Evolutionary conservation across 108 stramenopile species (phyloP).

Genomic region (Pseudonitzschia delicatissima): DNA sequence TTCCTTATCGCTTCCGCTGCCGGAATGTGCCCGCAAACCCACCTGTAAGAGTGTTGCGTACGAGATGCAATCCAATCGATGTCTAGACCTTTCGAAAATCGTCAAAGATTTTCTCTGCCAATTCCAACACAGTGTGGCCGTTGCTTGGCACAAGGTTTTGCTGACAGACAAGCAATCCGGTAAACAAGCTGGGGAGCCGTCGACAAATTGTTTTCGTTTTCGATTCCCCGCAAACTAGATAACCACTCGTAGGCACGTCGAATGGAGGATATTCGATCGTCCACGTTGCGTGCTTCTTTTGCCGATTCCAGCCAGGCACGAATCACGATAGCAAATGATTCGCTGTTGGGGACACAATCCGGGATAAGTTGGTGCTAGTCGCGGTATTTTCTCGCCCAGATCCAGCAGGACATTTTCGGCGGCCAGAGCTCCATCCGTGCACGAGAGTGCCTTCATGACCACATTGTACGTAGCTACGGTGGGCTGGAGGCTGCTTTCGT

Average conservation of each 20-base stretch:
- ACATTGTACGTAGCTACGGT: conserved; percentile 58
- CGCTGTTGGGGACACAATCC: conserved; percentile 55
- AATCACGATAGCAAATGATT: conserved; percentile 68
- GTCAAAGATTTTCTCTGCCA: conserved; percentile 38
- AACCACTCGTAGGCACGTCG: conserved; percentile 57
- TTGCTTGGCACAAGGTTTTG: conserved; percentile 7
- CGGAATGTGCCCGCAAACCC: conserved; percentile 47
- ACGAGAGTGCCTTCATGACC: conserved; percentile 53
- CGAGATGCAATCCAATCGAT: conserved; percentile 41
- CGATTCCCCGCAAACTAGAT: conserved; percentile 46
- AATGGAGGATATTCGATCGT: conserved; percentile 34
- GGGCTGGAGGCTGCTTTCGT: conserved; percentile 31
- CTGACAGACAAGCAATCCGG: conserved; percentile 44
- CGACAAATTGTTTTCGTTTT: conserved; percentile 31
- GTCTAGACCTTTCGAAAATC: conserved; percentile 40
- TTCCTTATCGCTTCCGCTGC: conserved; percentile 23
- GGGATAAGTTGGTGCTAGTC: conserved; percentile 5
- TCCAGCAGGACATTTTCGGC: conserved; percentile 66
- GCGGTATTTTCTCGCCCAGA: conserved; percentile 42
- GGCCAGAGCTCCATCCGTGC: conserved; percentile 40
- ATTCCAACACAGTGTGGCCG: conserved; percentile 20
- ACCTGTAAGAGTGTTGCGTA: conserved; percentile 55
- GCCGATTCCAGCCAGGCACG: conserved; percentile 62
- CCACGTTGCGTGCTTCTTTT: conserved; percentile 18
- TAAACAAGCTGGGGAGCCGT: conserved; percentile 52